Evolutionary conservation across 345 rosid species (phyloP).

Genomic region (Triadica sebifera): DNA sequence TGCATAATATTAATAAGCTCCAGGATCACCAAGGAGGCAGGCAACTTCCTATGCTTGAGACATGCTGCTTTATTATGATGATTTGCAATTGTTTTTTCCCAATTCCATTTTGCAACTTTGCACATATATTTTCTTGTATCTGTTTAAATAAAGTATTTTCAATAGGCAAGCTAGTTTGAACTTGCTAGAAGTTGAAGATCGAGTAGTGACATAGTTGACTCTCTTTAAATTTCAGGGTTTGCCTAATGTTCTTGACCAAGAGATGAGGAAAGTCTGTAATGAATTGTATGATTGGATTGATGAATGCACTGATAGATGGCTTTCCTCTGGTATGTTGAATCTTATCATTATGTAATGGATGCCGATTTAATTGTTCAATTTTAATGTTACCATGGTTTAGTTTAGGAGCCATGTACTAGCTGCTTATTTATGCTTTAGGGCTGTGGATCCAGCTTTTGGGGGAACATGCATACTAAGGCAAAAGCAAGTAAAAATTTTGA

Average conservation of each 20-base stretch:
- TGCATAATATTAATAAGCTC: not conserved
- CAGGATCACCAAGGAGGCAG: not conserved
- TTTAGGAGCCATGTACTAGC: not conserved
- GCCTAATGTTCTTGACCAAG: constrained; percentile 42
- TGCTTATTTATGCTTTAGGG: not conserved
- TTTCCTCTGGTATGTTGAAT: constrained; percentile 60
- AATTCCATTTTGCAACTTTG: not conserved
- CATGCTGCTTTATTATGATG: not conserved
- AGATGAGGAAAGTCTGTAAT: constrained; percentile 44
- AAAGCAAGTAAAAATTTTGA: not conserved
- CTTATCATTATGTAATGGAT: not conserved
- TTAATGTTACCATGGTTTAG: constrained; percentile 3
- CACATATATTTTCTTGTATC: constrained; percentile 1
- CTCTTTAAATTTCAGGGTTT: constrained; percentile 60
- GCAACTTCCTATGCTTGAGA: not conserved
- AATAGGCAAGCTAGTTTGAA: not conserved
- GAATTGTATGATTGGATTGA: constrained; percentile 72
- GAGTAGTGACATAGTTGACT: constrained; percentile 13
- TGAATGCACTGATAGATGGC: constrained; percentile 76
- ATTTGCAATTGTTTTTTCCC: not conserved
- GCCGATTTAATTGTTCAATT: constrained; percentile 14
- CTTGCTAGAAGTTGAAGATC: constrained; percentile 1
- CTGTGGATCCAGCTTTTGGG: not conserved
- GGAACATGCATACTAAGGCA: not conserved
- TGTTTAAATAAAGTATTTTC: not conserved